Conservation (phyloP, 2,329 filamentous ascomycete species). For the Diaporthe caulivora region DNA sequence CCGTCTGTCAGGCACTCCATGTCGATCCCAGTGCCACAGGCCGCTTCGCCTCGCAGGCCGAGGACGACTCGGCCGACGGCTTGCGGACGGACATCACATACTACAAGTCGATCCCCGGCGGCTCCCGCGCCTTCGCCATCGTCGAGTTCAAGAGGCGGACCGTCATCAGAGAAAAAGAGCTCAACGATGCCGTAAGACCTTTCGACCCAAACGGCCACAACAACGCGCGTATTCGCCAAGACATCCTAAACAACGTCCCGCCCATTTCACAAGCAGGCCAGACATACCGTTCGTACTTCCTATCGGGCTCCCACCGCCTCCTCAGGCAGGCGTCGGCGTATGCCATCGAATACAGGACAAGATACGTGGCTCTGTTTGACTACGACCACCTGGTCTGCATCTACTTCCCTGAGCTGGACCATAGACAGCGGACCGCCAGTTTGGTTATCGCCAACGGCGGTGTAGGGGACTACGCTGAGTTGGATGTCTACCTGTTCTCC, state of each 20-base stretch:
- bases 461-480: neutral
- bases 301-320: neutral
- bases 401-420: neutral
- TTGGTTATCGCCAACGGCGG: neutral
- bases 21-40: neutral
- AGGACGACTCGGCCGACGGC: neutral
- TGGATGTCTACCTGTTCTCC: neutral
- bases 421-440: neutral
- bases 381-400: neutral
- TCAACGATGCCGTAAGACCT: neutral
- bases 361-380: neutral
- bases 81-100: neutral
- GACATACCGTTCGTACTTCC: neutral
- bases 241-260: neutral
- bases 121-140: neutral
- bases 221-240: too few relatives aligned
- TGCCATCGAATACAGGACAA: neutral
- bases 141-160: constrained; percentile 3
- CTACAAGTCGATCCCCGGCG: neutral
- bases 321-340: neutral
- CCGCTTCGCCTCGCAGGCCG: neutral
- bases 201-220: neutral
- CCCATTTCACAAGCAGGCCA: neutral
- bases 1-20: neutral
- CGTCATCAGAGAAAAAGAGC: neutral